Conservation (phyloP, 352 stramenopile species). For the Hyaloperonospora brassicae region DNA sequence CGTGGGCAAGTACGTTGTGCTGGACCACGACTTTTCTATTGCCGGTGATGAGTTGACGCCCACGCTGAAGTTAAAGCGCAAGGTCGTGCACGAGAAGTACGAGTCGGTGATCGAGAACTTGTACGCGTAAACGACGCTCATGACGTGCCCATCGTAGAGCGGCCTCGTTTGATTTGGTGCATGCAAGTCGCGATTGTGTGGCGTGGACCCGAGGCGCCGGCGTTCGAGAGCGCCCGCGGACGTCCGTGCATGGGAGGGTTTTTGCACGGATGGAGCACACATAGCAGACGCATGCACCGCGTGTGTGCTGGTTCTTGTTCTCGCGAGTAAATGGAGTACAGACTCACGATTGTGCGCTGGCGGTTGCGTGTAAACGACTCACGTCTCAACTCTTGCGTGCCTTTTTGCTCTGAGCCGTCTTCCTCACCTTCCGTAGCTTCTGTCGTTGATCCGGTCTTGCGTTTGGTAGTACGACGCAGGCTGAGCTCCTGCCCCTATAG, state of each 20-base stretch:
- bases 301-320: no score
- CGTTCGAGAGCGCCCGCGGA: no score
- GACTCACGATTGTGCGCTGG: no score
- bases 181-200: neutral
- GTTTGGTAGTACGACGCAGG: conserved; percentile 41
- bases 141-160: conserved; percentile 8
- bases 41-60: conserved; percentile 89
- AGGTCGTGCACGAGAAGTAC: conserved; percentile 90
- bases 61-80: conserved; percentile 95
- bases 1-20: conserved; percentile 81
- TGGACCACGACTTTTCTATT: conserved; percentile 89
- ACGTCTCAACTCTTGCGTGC: no score
- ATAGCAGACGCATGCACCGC: no score
- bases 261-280: no score
- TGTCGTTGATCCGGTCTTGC: conserved; percentile 17
- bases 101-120: conserved; percentile 80
- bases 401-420: neutral
- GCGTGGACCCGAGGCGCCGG: no score
- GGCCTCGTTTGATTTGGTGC: conserved; percentile 4
- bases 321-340: no score
- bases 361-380: no score
- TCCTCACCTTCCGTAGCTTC: neutral
- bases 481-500: conserved; percentile 64
- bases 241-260: no score
- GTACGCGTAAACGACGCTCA: conserved; percentile 55